Conservation (phyloP, 257 asterid species). For the Solanum appendiculatum region DNA sequence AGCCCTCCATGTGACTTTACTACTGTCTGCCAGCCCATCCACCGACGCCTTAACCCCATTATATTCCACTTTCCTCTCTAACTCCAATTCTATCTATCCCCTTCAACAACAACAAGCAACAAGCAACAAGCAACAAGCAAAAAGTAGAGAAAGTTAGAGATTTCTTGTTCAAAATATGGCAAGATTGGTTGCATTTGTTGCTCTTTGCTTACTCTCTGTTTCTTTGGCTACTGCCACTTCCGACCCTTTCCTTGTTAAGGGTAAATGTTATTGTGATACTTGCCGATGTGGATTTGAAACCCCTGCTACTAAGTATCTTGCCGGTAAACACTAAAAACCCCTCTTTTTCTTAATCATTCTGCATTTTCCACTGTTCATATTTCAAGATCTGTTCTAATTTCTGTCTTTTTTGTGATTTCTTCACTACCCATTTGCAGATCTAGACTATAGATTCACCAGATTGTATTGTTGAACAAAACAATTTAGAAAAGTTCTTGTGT, state of each 20-base stretch:
- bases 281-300: slow-evolving; percentile 81
- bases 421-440: background rate
- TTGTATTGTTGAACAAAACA: background rate
- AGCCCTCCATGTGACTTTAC: slow-evolving; percentile 16
- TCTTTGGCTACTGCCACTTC: slow-evolving; percentile 16
- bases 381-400: background rate
- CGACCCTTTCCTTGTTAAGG: slow-evolving; percentile 28
- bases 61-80: background rate
- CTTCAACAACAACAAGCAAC: background rate
- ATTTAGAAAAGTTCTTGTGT: background rate
- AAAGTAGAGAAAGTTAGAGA: background rate
- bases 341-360: background rate
- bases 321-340: slow-evolving; percentile 13
- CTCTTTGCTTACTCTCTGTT: slow-evolving; percentile 30
- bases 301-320: slow-evolving; percentile 26
- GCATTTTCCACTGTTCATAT: background rate
- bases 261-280: slow-evolving; percentile 56
- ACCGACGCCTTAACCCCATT: slow-evolving; percentile 1
- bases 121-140: too few species aligned
- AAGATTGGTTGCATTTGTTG: slow-evolving; percentile 21
- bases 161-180: slow-evolving; percentile 26
- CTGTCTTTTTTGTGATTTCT: background rate
- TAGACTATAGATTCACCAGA: background rate
- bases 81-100: background rate
- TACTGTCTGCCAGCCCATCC: slow-evolving; percentile 32